Conservation (phyloP, 2,329 filamentous ascomycete species). For the Didymellaceae sp. region DNA sequence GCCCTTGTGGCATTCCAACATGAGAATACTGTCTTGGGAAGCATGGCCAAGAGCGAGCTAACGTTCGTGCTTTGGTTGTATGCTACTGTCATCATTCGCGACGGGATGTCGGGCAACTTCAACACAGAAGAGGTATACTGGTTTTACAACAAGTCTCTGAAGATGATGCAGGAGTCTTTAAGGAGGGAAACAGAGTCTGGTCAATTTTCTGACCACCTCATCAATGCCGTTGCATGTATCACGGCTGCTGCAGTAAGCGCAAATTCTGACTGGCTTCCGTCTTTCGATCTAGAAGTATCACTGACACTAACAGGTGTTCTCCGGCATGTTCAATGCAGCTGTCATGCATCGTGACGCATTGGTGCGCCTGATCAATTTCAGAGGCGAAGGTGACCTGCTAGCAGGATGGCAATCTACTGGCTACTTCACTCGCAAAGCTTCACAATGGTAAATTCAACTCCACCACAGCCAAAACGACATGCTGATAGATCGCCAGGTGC, state of each 20-base stretch:
- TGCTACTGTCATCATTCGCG: slow-evolving; percentile 27
- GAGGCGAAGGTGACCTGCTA: slow-evolving; percentile 27
- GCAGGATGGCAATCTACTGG: slow-evolving; percentile 16
- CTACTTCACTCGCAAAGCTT: slow-evolving; percentile 23
- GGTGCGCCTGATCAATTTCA: slow-evolving; percentile 20
- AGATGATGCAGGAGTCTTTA: slow-evolving; percentile 22
- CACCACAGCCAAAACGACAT: too few species aligned
- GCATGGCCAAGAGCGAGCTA: slow-evolving; percentile 26
- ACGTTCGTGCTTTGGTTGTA: slow-evolving; percentile 31
- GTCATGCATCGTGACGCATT: slow-evolving; percentile 28
- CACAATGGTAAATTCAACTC: slow-evolving; percentile 23
- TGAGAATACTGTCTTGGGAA: slow-evolving; percentile 29
- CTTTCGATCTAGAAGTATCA: neutral
- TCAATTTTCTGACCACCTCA: slow-evolving; percentile 20
- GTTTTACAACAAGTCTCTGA: slow-evolving; percentile 25
- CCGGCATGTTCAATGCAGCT: slow-evolving; percentile 27
- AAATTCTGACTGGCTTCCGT: too few species aligned
- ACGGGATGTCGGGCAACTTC: slow-evolving; percentile 18
- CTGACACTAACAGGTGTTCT: slow-evolving; percentile 9
- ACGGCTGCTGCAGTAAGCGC: slow-evolving; percentile 29
- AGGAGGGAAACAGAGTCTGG: slow-evolving; percentile 19
- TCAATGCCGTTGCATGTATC: slow-evolving; percentile 26
- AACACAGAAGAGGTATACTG: slow-evolving; percentile 23
- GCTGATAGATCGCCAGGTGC: slow-evolving; percentile 21
- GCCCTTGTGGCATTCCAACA: slow-evolving; percentile 14